Conservation (phyloP, 164 flowering plant species). For the Stephania cephalantha region DNA sequence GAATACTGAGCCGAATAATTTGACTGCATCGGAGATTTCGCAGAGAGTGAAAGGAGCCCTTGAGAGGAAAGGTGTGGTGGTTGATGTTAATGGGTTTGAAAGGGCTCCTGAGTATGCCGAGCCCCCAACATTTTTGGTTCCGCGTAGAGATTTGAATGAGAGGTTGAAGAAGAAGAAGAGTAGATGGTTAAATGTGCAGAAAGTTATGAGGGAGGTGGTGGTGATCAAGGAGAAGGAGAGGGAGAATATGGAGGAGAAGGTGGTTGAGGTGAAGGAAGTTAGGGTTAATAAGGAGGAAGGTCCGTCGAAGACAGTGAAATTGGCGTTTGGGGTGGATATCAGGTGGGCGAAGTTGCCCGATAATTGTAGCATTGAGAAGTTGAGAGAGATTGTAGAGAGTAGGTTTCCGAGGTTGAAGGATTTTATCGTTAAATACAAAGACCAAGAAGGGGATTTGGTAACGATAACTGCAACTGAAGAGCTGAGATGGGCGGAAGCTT, state of each 20-base stretch:
- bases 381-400: constrained; percentile 50
- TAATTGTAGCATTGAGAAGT: constrained; percentile 46
- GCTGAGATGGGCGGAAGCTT: constrained; percentile 70
- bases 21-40: constrained; percentile 59
- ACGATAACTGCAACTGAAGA: constrained; percentile 80
- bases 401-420: constrained; percentile 51
- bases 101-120: constrained; percentile 36
- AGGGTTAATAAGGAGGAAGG: no score
- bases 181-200: no score
- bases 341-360: constrained; percentile 69
- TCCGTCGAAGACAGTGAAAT: constrained; percentile 31
- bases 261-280: constrained; percentile 45
- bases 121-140: constrained; percentile 19
- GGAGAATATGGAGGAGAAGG: constrained; percentile 39
- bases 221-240: constrained; percentile 8
- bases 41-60: constrained; percentile 46
- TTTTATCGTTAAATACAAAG: constrained; percentile 74
- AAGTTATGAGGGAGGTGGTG: constrained; percentile 1
- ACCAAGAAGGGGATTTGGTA: constrained; percentile 86
- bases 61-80: constrained; percentile 34
- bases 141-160: constrained; percentile 25
- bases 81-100: constrained; percentile 32
- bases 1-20: constrained; percentile 57
- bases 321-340: constrained; percentile 81
- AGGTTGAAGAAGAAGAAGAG: constrained; percentile 44